Evolutionary conservation across 1,284 basidiomycete genomes (phyloP), one percentile per base, ranked within the genome.

Genomic region (Apiotrichum mycotoxinovorans): DNA sequence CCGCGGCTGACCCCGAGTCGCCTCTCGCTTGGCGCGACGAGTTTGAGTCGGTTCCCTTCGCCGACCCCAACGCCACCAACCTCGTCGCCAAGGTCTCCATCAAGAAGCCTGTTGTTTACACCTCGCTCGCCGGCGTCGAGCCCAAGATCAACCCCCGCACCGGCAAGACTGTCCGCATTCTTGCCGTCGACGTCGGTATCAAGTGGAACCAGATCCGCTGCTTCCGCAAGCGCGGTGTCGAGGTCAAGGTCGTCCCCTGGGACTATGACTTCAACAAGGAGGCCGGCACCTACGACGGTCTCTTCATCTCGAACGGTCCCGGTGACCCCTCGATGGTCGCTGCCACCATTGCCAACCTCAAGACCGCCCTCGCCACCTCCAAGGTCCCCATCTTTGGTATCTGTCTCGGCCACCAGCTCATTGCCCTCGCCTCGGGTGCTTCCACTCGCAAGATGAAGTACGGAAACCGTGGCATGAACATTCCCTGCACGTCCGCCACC

Each of bases 121-220:
- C 82, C 56, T 71, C 77, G 37, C 73, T 78, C 38, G 69, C 78
- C 47, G 81, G 81, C 43, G 75, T 76, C 37, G 74, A 75, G 9
- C 80, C 84, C 30, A 83, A 83, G 59, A 72, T 86, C 51, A 92
- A 98, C 76, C 90, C 91, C 2, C 86, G 85, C 2, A 82, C 81
- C 23, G 84, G 85, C 49, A 85, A 93, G 50, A 81, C 85, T 1
- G 74, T 98, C 38, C 88, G 96, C 61, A 84, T 99, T 49, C 72
- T 98, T 23, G 91, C 91, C 5, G 80, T 98, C 56, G 96, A 99
- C 76, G 94, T 98, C 54, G 96, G 96, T 43, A 98, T 98, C 90
- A 99, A 99, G 80, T 95, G 88, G 80, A 98, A 98, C 79, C 96
- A 98, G 79, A 95, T 98, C 67, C 85, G 96, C 46, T 99, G 95